Percentiles rank a stretch among this genome's conserved stretches.
phyloP scores from a whole-genome alignment of 208 protist genomes.

The Naegleria lovaniensis region DNA sequence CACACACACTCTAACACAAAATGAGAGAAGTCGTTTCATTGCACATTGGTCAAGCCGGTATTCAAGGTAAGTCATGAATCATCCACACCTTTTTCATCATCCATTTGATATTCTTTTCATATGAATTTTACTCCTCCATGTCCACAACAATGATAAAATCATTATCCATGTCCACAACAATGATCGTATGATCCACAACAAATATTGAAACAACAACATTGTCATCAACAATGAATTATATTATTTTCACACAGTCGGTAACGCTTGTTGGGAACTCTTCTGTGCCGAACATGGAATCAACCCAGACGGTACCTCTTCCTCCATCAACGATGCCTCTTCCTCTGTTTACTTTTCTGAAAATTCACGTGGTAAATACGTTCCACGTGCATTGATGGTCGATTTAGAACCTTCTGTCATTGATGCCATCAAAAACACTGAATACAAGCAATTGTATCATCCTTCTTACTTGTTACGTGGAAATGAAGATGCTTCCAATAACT shows the following conservation, averaged over 20 bases:
- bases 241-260: slow-evolving; percentile 77
- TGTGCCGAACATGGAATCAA: slow-evolving; percentile 80
- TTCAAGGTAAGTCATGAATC: slow-evolving; percentile 61
- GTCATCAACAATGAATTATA: too few relatives aligned
- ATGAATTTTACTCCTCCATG: too few relatives aligned
- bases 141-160: too few relatives aligned
- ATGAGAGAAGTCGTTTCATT: slow-evolving; percentile 88
- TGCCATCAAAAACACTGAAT: slow-evolving; percentile 87
- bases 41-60: slow-evolving; percentile 90
- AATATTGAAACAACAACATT: too few relatives aligned
- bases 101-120: too few relatives aligned
- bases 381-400: slow-evolving; percentile 88
- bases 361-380: slow-evolving; percentile 79
- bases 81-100: not conserved
- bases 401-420: slow-evolving; percentile 94
- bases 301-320: slow-evolving; percentile 58
- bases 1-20: not conserved
- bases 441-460: slow-evolving; percentile 91
- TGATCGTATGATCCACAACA: too few relatives aligned
- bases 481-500: slow-evolving; percentile 97
- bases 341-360: slow-evolving; percentile 92
- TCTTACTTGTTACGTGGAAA: slow-evolving; percentile 92
- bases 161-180: too few relatives aligned
- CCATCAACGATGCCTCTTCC: slow-evolving; percentile 86
- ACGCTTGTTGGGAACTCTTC: slow-evolving; percentile 89